These are phyloP conservation scores for Boletus pseudopeckii DNA, from an alignment of 768 basidiomycete genomes.

Conservation along the genomic window DNA sequence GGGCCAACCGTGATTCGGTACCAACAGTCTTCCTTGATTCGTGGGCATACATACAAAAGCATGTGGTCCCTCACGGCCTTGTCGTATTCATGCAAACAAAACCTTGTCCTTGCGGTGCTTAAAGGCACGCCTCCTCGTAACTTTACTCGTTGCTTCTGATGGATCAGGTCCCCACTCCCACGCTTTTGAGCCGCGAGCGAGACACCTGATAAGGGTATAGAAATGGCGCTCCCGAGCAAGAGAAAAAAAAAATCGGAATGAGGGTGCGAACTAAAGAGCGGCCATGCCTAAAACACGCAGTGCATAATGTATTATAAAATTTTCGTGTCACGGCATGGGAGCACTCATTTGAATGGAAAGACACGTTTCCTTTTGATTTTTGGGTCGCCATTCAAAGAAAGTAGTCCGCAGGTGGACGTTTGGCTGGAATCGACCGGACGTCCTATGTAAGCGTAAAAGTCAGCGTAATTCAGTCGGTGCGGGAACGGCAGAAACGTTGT, in stretches of 20 bases:
- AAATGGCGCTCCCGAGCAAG: constrained; percentile 22
- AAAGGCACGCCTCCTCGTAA: constrained; percentile 21
- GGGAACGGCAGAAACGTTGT: not conserved
- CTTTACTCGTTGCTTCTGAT: constrained; percentile 17
- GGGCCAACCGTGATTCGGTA: constrained; percentile 13
- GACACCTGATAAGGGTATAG: constrained; percentile 4
- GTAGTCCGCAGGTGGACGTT: constrained; percentile 84
- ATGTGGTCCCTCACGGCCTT: constrained; percentile 6
- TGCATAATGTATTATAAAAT: constrained; percentile 10
- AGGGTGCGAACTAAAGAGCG: constrained; percentile 15
- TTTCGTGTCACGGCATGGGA: constrained; percentile 18
- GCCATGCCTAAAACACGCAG: constrained; percentile 30
- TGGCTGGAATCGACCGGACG: constrained; percentile 75
- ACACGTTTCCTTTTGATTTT: constrained; percentile 8
- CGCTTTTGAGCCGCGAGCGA: constrained; percentile 14
- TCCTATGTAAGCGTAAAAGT: constrained; percentile 46
- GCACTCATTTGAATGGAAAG: constrained; percentile 15
- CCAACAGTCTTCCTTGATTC: not conserved
- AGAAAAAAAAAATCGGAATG: constrained; percentile 11
- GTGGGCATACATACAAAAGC: not conserved
- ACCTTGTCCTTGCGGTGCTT: constrained; percentile 33
- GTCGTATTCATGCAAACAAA: constrained; percentile 10
- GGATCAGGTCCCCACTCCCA: constrained; percentile 18
- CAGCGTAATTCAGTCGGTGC: not conserved
- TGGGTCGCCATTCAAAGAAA: constrained; percentile 54